Percentiles rank a stretch among this genome's conserved stretches.
Evolutionary conservation across 176 grass and related monocot genomes (phyloP).

Genomic region (Pontederia paniculata): DNA sequence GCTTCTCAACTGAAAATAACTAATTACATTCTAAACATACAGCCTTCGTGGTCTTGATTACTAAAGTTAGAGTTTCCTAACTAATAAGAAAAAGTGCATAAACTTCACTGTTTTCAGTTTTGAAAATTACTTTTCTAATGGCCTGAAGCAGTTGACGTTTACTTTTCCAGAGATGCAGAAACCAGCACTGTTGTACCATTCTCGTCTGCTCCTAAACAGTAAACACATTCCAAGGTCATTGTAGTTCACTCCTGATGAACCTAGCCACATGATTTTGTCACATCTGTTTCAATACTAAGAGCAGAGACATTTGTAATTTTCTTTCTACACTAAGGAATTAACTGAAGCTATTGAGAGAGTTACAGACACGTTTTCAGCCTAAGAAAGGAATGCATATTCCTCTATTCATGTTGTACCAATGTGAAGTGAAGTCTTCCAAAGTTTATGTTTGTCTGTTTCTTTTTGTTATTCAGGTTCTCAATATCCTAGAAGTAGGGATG

Average conservation of each 20-base stretch:
- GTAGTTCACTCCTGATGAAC: slow-evolving; percentile 48
- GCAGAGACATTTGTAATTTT: slow-evolving; percentile 72
- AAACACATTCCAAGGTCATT: slow-evolving; percentile 32
- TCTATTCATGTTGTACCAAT: no score
- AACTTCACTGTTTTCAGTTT: slow-evolving; percentile 52
- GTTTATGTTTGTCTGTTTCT: no score
- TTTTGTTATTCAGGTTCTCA: no score
- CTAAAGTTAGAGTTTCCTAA: no score
- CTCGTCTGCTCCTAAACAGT: slow-evolving; percentile 79
- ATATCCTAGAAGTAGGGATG: no score
- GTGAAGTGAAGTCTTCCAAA: no score
- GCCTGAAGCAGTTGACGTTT: slow-evolving; percentile 72
- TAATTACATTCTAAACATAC: no score
- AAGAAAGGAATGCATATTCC: slow-evolving; percentile 57
- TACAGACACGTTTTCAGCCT: slow-evolving; percentile 52
- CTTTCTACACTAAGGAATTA: slow-evolving; percentile 40
- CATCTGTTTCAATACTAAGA: slow-evolving; percentile 66
- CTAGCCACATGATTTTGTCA: slow-evolving; percentile 49
- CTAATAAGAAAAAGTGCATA: no score
- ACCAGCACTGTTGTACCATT: slow-evolving; percentile 79
- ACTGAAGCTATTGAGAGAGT: slow-evolving; percentile 57
- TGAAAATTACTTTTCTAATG: slow-evolving; percentile 73
- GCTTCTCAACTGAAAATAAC: no score
- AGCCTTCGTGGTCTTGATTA: no score
- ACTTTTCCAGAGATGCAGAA: slow-evolving; percentile 74